phyloP scores from a whole-genome alignment of 768 basidiomycete species.

The Macrolepiota fuliginosa region DNA sequence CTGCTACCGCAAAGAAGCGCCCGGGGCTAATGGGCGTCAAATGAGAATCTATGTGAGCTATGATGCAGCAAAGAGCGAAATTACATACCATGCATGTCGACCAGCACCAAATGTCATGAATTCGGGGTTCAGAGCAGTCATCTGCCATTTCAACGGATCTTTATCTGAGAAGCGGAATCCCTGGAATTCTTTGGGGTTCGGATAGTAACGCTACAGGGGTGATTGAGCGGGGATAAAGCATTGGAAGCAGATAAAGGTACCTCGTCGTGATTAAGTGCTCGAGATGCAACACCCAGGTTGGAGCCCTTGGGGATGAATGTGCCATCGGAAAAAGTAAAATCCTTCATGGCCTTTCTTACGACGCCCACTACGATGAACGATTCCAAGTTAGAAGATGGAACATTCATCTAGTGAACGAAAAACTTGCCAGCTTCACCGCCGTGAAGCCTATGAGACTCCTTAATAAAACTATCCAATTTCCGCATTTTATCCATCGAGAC shows the following conservation, averaged over 20 bases:
- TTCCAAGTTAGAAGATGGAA: slow-evolving; percentile 11
- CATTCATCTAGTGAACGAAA: slow-evolving; percentile 4
- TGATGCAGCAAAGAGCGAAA: not conserved
- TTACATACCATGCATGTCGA: slow-evolving; percentile 22
- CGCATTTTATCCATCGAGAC: slow-evolving; percentile 33
- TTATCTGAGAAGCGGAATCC: slow-evolving; percentile 34
- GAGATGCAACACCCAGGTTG: slow-evolving; percentile 24
- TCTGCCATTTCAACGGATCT: slow-evolving; percentile 22
- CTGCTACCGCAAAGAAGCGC: slow-evolving; percentile 41
- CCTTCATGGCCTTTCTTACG: slow-evolving; percentile 31
- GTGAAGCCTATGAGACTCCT: slow-evolving; percentile 38
- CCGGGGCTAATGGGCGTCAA: slow-evolving; percentile 25
- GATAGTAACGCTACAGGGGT: slow-evolving; percentile 21
- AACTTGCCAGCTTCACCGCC: slow-evolving; percentile 23
- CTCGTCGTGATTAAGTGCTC: slow-evolving; percentile 23
- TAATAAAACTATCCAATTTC: slow-evolving; percentile 50
- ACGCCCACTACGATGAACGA: slow-evolving; percentile 21
- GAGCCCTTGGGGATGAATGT: slow-evolving; percentile 36
- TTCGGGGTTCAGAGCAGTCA: slow-evolving; percentile 23
- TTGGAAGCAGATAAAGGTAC: not conserved
- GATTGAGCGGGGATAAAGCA: not conserved
- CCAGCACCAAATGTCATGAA: slow-evolving; percentile 34
- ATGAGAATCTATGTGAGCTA: not conserved
- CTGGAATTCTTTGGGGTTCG: slow-evolving; percentile 34
- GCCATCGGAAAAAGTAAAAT: slow-evolving; percentile 46